Evolutionary conservation across 768 basidiomycete species (phyloP).

Genomic region (Fomitopsis pulvina): DNA sequence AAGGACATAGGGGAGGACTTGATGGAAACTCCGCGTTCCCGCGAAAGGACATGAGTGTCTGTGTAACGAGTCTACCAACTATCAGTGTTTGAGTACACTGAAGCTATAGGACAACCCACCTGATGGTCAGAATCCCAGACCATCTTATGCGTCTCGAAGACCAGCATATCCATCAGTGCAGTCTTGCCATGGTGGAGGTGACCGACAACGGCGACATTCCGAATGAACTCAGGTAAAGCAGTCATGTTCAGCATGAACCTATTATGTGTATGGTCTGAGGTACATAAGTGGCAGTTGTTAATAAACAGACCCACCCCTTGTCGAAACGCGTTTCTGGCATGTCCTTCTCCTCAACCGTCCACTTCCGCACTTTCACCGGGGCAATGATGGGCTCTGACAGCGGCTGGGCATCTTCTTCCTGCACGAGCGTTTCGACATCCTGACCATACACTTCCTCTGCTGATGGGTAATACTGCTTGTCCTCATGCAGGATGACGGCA

Average conservation of each 20-base stretch:
- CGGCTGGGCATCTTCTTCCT: slow-evolving; percentile 97
- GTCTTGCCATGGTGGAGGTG: slow-evolving; percentile 99
- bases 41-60: slow-evolving; percentile 87
- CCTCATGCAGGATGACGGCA: slow-evolving; percentile 87
- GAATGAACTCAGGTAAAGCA: slow-evolving; percentile 86
- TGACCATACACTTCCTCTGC: slow-evolving; percentile 89
- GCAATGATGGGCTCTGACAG: slow-evolving; percentile 93
- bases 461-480: slow-evolving; percentile 97
- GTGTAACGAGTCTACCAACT: slow-evolving; percentile 79
- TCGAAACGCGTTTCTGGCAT: slow-evolving; percentile 97
- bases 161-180: slow-evolving; percentile 92
- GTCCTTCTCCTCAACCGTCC: slow-evolving; percentile 91
- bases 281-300: not conserved
- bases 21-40: slow-evolving; percentile 86
- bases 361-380: slow-evolving; percentile 91
- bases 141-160: slow-evolving; percentile 94
- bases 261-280: slow-evolving; percentile 1
- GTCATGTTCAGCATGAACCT: slow-evolving; percentile 93
- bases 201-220: slow-evolving; percentile 94
- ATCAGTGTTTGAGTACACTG: not conserved
- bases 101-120: slow-evolving; percentile 37
- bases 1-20: slow-evolving; percentile 98
- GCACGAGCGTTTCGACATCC: slow-evolving; percentile 93
- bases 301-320: slow-evolving; percentile 66
- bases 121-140: slow-evolving; percentile 89